Conservation (phyloP, 1,139 yeast species). For the Meyerozyma guilliermondii region DNA sequence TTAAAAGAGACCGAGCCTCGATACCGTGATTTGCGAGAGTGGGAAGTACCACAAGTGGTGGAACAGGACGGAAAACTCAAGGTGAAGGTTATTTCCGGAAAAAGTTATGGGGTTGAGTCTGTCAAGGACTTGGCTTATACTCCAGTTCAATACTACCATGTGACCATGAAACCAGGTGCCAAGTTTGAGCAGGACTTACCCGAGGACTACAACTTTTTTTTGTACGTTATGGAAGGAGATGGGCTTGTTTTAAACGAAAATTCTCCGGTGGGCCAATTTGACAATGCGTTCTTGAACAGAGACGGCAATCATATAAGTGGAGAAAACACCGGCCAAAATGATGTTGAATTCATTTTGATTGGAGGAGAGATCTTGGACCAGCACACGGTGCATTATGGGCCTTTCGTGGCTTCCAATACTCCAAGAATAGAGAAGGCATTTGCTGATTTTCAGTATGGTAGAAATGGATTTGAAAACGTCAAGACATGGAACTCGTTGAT, state of each 20-base stretch:
- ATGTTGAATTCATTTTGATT: constrained; percentile 57
- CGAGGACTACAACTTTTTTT: constrained; percentile 61
- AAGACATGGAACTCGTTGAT: constrained; percentile 66
- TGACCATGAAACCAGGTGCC: constrained; percentile 64
- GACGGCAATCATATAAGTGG: constrained; percentile 61
- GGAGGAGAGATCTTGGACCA: constrained; percentile 80
- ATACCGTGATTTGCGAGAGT: constrained; percentile 69
- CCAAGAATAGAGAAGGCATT: constrained; percentile 53
- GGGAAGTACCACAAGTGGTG: constrained; percentile 62
- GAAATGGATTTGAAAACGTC: constrained; percentile 72
- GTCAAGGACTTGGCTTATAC: constrained; percentile 77
- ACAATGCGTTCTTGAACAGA: constrained; percentile 58
- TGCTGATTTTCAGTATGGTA: constrained; percentile 60
- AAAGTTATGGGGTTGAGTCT: constrained; percentile 69
- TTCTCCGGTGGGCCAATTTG: constrained; percentile 37
- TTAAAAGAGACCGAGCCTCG: constrained; percentile 70
- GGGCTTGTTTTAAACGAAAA: constrained; percentile 44
- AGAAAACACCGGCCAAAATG: constrained; percentile 18
- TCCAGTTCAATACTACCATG: constrained; percentile 72
- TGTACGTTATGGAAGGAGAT: constrained; percentile 65
- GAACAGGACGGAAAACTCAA: constrained; percentile 63
- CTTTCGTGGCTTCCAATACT: constrained; percentile 70
- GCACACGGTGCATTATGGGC: constrained; percentile 82
- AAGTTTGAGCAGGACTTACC: constrained; percentile 59
- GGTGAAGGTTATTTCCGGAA: constrained; percentile 76